phyloP scores from a whole-genome alignment of 441 rosid species.

The Arabidopsis lyrata region DNA sequence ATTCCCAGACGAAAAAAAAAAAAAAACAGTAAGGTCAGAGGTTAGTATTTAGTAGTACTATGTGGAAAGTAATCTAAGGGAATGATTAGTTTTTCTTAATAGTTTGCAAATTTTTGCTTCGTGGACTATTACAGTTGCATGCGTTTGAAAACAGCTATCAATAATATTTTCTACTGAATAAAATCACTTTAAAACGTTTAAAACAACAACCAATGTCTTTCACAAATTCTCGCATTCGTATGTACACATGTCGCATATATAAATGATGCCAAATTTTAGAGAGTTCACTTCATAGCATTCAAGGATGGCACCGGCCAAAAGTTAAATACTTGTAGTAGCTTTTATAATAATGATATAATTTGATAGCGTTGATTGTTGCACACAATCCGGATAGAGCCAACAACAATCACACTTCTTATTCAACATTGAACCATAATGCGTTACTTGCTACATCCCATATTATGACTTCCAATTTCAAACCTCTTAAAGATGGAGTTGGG shows the following conservation, averaged over 20 bases:
- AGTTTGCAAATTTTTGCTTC: not conserved
- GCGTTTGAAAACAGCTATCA: not conserved
- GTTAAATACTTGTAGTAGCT: not conserved
- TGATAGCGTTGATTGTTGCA: slow-evolving; percentile 36
- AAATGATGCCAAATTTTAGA: not conserved
- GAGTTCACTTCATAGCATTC: not conserved
- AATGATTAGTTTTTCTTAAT: not conserved
- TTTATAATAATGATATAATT: not conserved
- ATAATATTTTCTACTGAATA: too few species aligned
- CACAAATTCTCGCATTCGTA: too few species aligned
- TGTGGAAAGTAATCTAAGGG: not conserved
- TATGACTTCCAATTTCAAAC: not conserved
- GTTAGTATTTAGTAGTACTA: not conserved
- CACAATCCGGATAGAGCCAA: slow-evolving; percentile 32
- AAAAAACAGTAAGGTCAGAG: not conserved
- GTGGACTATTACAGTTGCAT: not conserved
- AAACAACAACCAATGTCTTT: too few species aligned
- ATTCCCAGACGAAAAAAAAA: too few species aligned
- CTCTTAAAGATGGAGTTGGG: slow-evolving; percentile 22
- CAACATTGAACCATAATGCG: slow-evolving; percentile 33
- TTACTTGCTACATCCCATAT: slow-evolving; percentile 20
- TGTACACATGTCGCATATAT: too few species aligned
- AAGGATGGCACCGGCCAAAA: slow-evolving; percentile 15
- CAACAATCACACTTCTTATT: slow-evolving; percentile 30
- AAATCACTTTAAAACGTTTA: too few species aligned